Conservation (phyloP, 164 flowering plant genomes). For the Piper betle region DNA sequence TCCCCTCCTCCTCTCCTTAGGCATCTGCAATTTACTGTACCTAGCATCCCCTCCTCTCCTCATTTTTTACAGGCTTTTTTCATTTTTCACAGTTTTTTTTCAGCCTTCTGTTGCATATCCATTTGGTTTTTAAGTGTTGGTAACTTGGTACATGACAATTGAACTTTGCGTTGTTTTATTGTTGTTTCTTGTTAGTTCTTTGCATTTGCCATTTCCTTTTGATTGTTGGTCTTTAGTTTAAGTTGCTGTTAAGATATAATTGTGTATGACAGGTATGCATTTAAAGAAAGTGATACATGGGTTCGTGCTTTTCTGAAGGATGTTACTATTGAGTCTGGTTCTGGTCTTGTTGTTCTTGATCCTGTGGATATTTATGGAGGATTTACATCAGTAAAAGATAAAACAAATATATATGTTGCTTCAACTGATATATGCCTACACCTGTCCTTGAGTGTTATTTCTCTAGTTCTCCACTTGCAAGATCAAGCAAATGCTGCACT, state of each 20-base stretch:
- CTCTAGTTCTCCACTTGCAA: constrained; percentile 76
- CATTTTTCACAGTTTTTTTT: no score
- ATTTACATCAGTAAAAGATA: constrained; percentile 84
- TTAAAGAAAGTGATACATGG: constrained; percentile 91
- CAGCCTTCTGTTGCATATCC: no score
- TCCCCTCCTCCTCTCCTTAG: no score
- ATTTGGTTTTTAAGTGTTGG: no score
- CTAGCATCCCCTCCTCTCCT: no score
- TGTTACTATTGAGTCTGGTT: constrained; percentile 88
- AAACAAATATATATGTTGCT: constrained; percentile 65
- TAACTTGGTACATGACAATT: no score
- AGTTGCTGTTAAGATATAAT: not conserved
- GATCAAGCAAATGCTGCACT: constrained; percentile 65
- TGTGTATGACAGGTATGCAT: constrained; percentile 67
- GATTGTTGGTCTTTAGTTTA: not conserved
- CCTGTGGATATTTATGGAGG: constrained; percentile 91
- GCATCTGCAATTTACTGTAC: no score
- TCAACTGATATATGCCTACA: constrained; percentile 71
- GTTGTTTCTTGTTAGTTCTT: no score
- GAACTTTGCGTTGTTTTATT: no score
- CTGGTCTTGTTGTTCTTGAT: constrained; percentile 85
- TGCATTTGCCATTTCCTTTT: no score
- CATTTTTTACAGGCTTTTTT: no score
- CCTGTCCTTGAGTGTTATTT: constrained; percentile 73
- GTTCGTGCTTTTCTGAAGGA: constrained; percentile 77